Evolutionary conservation across 2,329 filamentous ascomycete species (phyloP), one percentile per base, ranked within the genome.

Genomic region (Phoma sp.): DNA sequence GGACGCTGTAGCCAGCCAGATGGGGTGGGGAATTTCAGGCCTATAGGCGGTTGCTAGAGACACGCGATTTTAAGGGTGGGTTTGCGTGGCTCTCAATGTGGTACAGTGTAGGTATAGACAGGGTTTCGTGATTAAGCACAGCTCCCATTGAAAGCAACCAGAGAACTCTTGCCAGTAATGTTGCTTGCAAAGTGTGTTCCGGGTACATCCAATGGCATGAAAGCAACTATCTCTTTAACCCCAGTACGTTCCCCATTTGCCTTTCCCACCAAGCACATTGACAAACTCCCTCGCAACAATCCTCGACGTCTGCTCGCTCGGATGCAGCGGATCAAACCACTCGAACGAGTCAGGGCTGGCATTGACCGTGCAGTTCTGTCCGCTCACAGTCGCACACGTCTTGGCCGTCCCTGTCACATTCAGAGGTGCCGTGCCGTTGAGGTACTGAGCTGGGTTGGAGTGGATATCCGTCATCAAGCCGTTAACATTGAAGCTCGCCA

Each of bases 271-370:
- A 6, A 87, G 72, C 1, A 86, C 80, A 31, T 80, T 77, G 4
- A 84, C 74, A 70, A 88, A 87, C 52, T 84, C 81, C 55, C 74
- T 76, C 17, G 84, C 85, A 45, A 88, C 79, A 38, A 81, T 77
- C 65, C 82, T 76, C 73, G 85, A 82, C 7, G 87, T 82, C 74
- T 85, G 84, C 74, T 86, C 81, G 27, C 85, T 87, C 0, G 89
- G 88, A 76, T 94, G 90, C 68, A 93, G 72, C 68, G 87, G 84
- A 74, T 94, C 89, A 64, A 81, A 90, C 88, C 89, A 93, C 70
- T 91, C 62, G 70, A 84, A 93, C 40, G 83, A 86, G 61, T 88
- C 84, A 31, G 64, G 65, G 21, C 65, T 70, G n/a, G 41, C 15
- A 31, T 57, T 46, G 25, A 44, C 35, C 10, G 61, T 65, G 60